phyloP scores from a whole-genome alignment of 2,329 filamentous ascomycete species.

The Salinomyces thailandicus region DNA sequence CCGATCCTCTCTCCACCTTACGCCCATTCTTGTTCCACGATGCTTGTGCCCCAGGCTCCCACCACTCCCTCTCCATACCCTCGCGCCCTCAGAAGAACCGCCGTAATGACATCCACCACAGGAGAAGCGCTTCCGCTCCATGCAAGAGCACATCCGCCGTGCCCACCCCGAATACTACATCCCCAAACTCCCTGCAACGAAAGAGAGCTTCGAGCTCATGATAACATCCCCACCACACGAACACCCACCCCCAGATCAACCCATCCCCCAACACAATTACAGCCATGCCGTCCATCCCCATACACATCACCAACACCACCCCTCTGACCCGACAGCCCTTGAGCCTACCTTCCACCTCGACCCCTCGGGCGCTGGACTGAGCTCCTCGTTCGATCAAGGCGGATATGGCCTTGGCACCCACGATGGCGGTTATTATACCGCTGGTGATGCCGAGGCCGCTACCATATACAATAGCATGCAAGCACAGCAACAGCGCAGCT shows the following conservation, averaged over 20 bases:
- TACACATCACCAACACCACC: constrained; percentile 8
- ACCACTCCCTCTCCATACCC: too few relatives aligned
- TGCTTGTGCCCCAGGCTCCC: too few relatives aligned
- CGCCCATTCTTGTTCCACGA: too few relatives aligned
- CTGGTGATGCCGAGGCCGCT: constrained; percentile 51
- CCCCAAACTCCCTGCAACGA: constrained; percentile 90
- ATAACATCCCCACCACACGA: constrained; percentile 79
- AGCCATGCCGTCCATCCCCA: constrained; percentile 15
- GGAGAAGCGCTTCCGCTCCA: constrained; percentile 94
- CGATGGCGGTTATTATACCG: constrained; percentile 28
- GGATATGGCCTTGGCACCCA: constrained; percentile 32
- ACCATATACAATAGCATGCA: constrained; percentile 45
- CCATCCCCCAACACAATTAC: constrained; percentile 12
- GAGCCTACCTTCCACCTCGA: constrained; percentile 26
- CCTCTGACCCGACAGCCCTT: constrained; percentile 29
- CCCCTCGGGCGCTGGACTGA: constrained; percentile 14
- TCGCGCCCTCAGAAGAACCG: too few relatives aligned
- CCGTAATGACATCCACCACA: constrained; percentile 36
- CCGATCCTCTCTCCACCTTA: too few relatives aligned
- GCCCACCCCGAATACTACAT: constrained; percentile 97
- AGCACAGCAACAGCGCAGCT: constrained; percentile 49
- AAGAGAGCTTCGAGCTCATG: constrained; percentile 96
- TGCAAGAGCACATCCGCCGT: constrained; percentile 98
- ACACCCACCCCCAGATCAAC: constrained; percentile 34
- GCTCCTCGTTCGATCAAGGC: constrained; percentile 28